Conservation (phyloP, 176 grass and related monocot species). For the Tuctoria greenei region DNA sequence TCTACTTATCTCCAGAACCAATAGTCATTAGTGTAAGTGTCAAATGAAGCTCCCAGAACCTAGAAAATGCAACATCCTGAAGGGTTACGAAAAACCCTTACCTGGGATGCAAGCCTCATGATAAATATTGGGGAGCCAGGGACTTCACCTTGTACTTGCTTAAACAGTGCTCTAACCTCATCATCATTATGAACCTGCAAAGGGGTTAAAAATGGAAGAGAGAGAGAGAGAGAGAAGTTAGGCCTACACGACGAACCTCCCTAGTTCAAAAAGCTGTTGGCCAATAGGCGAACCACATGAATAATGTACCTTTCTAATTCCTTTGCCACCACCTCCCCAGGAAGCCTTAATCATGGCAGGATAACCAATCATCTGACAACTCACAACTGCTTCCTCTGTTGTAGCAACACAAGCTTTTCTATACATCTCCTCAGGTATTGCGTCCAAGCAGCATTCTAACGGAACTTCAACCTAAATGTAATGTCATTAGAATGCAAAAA, state of each 20-base stretch:
- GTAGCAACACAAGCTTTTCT: constrained; percentile 94
- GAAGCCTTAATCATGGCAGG: constrained; percentile 99
- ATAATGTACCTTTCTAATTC: constrained; percentile 85
- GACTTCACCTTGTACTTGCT: constrained; percentile 99
- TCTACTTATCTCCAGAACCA: not conserved
- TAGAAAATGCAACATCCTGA: constrained; percentile 6
- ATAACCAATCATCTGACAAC: constrained; percentile 92
- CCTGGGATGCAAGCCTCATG: constrained; percentile 97
- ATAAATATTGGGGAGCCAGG: constrained; percentile 98
- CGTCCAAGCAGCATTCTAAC: constrained; percentile 68
- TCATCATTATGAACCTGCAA: constrained; percentile 96
- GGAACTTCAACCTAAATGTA: constrained; percentile 71
- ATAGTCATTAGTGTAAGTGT: not conserved
- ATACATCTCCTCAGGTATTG: constrained; percentile 85
- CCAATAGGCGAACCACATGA: not conserved
- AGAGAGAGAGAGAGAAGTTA: not conserved
- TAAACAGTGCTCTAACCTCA: constrained; percentile 87
- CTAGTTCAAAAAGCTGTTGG: constrained; percentile 26
- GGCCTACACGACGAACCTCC: constrained; percentile 29
- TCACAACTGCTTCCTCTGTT: constrained; percentile 87
- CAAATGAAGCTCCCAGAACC: constrained; percentile 9
- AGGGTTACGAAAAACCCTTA: constrained; percentile 33
- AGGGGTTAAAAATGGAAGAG: not conserved
- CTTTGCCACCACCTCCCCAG: constrained; percentile 98
- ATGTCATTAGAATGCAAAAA: constrained; percentile 5